A percentile compares a stretch with the other conserved stretches of the same genome.
Evolutionary conservation across 1,284 basidiomycete species (phyloP).

Genomic region (Naganishia sp.): DNA sequence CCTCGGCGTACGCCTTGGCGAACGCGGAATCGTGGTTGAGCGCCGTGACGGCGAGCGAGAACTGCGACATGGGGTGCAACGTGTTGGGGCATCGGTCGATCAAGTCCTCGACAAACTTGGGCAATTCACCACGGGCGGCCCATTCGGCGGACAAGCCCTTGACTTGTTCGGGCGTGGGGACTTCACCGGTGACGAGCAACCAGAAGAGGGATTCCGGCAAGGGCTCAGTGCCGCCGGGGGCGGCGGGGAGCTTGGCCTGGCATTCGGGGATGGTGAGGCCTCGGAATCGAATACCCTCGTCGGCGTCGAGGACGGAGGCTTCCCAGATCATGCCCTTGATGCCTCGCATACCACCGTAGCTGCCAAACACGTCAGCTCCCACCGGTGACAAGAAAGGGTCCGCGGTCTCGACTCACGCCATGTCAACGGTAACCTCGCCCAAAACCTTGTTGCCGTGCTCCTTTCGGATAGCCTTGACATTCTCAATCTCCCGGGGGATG

Average conservation of each 20-base stretch:
- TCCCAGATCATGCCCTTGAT: constrained; percentile 81
- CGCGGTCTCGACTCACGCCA: constrained; percentile 63
- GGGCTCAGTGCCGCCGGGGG: constrained; percentile 84
- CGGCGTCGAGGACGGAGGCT: constrained; percentile 88
- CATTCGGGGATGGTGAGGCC: constrained; percentile 89
- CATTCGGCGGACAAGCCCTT: constrained; percentile 82
- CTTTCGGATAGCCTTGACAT: constrained; percentile 79
- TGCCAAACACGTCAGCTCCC: constrained; percentile 15
- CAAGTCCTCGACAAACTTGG: constrained; percentile 88
- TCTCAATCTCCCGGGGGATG: constrained; percentile 84
- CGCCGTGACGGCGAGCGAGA: constrained; percentile 91
- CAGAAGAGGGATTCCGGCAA: constrained; percentile 94
- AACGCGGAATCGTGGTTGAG: constrained; percentile 97
- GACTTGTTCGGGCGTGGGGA: constrained; percentile 86
- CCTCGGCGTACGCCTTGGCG: constrained; percentile 90
- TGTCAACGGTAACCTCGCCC: constrained; percentile 85
- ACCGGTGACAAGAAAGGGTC: no score
- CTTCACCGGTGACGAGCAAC: constrained; percentile 89
- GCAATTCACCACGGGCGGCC: constrained; percentile 84
- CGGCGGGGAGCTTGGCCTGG: constrained; percentile 80
- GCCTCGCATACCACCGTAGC: constrained; percentile 84
- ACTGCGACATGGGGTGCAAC: constrained; percentile 95
- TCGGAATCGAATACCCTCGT: constrained; percentile 95
- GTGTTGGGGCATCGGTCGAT: constrained; percentile 91
- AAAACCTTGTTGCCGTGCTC: constrained; percentile 87